Conservation (phyloP, 2,329 filamentous ascomycete genomes). For the Lasiodiplodia theobromae region DNA sequence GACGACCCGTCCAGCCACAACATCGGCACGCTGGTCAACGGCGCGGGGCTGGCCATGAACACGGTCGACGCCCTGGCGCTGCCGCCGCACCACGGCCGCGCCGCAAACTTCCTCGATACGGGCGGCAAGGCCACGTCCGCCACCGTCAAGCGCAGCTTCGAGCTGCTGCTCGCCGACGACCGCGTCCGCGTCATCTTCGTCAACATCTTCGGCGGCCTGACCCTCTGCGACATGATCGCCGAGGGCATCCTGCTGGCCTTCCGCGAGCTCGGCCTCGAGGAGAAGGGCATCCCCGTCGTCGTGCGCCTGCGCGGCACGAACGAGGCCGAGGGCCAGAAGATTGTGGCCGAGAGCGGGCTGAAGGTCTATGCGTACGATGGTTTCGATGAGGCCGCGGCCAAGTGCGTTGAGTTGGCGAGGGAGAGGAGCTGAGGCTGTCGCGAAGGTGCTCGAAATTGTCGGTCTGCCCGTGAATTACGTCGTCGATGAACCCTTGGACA, state of each 20-base stretch:
- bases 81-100: conserved; percentile 62
- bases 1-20: conserved; percentile 56
- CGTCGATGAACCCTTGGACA: not conserved
- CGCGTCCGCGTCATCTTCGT: conserved; percentile 76
- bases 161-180: conserved; percentile 73
- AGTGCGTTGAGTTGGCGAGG: conserved; percentile 66
- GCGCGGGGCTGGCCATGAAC: conserved; percentile 89
- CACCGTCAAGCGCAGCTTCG: conserved; percentile 80
- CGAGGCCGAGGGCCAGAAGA: conserved; percentile 71
- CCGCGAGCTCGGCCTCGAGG: conserved; percentile 67
- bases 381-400: conserved; percentile 74
- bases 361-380: conserved; percentile 75
- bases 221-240: conserved; percentile 82
- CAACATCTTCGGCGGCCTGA: conserved; percentile 75
- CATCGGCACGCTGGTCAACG: conserved; percentile 86
- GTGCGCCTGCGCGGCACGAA: conserved; percentile 79
- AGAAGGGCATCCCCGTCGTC: conserved; percentile 69
- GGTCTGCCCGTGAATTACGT: not conserved
- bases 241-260: conserved; percentile 77
- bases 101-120: conserved; percentile 87
- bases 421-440: not conserved
- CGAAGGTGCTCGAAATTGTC: not conserved
- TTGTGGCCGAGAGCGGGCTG: conserved; percentile 73
- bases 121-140: conserved; percentile 86
- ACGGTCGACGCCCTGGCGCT: conserved; percentile 80